Percentiles rank a stretch among this genome's conserved stretches.
phyloP scores from a whole-genome alignment of 345 rosid species.

The Reutealis trisperma region DNA sequence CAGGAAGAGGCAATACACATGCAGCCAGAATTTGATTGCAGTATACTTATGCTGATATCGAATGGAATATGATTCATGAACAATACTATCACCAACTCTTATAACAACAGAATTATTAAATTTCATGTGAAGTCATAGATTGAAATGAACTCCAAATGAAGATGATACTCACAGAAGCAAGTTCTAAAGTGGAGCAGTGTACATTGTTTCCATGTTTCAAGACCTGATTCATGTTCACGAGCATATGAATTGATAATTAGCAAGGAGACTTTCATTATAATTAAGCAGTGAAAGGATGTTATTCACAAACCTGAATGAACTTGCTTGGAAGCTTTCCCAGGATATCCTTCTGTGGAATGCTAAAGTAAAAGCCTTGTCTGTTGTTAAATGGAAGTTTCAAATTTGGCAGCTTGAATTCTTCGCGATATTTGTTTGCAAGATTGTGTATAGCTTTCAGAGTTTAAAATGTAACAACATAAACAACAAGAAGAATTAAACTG shows the following conservation, averaged over 20 bases:
- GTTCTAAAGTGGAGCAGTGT: constrained; percentile 91
- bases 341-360: constrained; percentile 83
- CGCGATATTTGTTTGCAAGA: constrained; percentile 86
- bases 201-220: constrained; percentile 88
- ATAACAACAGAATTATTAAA: neutral
- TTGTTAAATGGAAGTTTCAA: constrained; percentile 94
- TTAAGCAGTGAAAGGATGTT: constrained; percentile 15
- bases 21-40: neutral
- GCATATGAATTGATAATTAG: constrained; percentile 20
- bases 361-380: constrained; percentile 95
- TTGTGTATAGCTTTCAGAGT: constrained; percentile 75
- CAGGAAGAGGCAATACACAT: constrained; percentile 7
- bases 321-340: constrained; percentile 89
- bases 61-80: neutral
- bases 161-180: constrained; percentile 80
- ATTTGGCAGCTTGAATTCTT: constrained; percentile 82
- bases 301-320: constrained; percentile 75
- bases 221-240: constrained; percentile 49
- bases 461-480: constrained; percentile 7
- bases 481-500: neutral
- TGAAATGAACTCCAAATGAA: constrained; percentile 12
- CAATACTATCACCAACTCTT: neutral
- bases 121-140: constrained; percentile 7
- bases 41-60: neutral
- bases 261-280: constrained; percentile 10